Evolutionary conservation across 2,329 filamentous ascomycete species (phyloP), one percentile per base, ranked within the genome.

Genomic region (Metarhizium guizhouense): DNA sequence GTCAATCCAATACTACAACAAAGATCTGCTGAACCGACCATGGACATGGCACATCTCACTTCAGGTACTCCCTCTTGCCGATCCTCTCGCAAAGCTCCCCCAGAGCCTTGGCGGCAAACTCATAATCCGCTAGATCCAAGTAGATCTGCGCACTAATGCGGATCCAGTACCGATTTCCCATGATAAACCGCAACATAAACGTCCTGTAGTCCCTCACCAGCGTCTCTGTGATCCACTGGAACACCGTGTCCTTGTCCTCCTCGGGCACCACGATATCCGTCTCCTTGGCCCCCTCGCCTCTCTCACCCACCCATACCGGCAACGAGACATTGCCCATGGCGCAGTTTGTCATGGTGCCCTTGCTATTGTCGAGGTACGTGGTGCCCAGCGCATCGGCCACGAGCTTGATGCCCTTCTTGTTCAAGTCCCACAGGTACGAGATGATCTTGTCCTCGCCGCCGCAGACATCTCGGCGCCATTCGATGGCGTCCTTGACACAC

Each of bases 81-180:
- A 76, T 72, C 56, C 76, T 68, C 53, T 69, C 65, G 55, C 70
- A 73, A 14, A 81, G 49, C 42, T 74, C 69, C 65, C 81, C 79
- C 63, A 94, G 68, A 8, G 79, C 73, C 52, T 74, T 66, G 0
- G 78, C 88, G 4, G 80, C 78, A 80, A 82, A 88, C 66, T 86
- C 81, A 65, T 94, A 96, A 69, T 96, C 91, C 13, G 77, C 76
- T 60, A 86, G 67, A 30, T 90, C 89, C n/a, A 96, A 71, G 67
- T 94, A 97, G 0, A 94, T 80, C 75, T 96, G 91, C 14, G 82
- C 89, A 66, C 87, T 91, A 51, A 95, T 65, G 51, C 93, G 75
- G 0, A 79, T 76, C 87, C 87, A 96, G 67, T 85, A 80, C 54
- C 76, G 76, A 0, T 78, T 79, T 0, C 72, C 76, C 61, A 91